These are phyloP conservation scores for Anthracocystis setariae DNA, from an alignment of 1,284 basidiomycete genomes.

Conservation along the genomic window DNA sequence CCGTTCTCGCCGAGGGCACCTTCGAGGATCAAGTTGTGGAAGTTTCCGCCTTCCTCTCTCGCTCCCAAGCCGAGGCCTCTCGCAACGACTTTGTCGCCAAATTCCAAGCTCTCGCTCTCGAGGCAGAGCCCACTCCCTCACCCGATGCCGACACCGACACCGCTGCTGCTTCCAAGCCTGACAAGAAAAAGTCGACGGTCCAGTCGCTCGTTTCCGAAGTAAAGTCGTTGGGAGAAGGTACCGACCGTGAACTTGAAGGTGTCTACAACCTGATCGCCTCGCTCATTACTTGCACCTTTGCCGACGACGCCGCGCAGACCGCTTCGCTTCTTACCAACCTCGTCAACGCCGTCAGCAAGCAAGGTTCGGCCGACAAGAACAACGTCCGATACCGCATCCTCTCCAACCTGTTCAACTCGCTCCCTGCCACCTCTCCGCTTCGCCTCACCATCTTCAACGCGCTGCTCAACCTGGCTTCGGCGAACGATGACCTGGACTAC, in stretches of 20 bases:
- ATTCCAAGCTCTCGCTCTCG: slow-evolving; percentile 47
- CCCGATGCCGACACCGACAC: slow-evolving; percentile 4
- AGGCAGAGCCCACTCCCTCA: slow-evolving; percentile 38
- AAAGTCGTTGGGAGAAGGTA: slow-evolving; percentile 54
- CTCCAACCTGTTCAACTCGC: slow-evolving; percentile 64
- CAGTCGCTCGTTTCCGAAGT: slow-evolving; percentile 49
- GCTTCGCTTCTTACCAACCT: slow-evolving; percentile 40
- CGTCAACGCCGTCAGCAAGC: slow-evolving; percentile 25
- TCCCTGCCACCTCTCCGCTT: slow-evolving; percentile 50
- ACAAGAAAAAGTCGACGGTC: slow-evolving; percentile 45
- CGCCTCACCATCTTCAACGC: slow-evolving; percentile 56
- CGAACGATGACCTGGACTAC: slow-evolving; percentile 64
- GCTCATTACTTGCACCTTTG: slow-evolving; percentile 42
- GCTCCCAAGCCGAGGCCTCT: slow-evolving; percentile 54
- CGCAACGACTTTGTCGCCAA: slow-evolving; percentile 56
- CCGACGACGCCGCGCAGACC: slow-evolving; percentile 3
- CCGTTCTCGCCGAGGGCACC: slow-evolving; percentile 63
- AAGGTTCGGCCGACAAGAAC: slow-evolving; percentile 41
- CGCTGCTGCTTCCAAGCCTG: slow-evolving; percentile 17
- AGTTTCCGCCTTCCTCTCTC: slow-evolving; percentile 56
- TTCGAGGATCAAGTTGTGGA: slow-evolving; percentile 64
- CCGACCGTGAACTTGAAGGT: slow-evolving; percentile 64
- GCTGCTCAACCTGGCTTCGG: slow-evolving; percentile 54
- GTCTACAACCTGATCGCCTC: slow-evolving; percentile 61
- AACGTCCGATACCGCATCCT: slow-evolving; percentile 57